Evolutionary conservation across 768 basidiomycete genomes (phyloP), one percentile per base, ranked within the genome.

Genomic region (Kwoniella heveanensis): DNA sequence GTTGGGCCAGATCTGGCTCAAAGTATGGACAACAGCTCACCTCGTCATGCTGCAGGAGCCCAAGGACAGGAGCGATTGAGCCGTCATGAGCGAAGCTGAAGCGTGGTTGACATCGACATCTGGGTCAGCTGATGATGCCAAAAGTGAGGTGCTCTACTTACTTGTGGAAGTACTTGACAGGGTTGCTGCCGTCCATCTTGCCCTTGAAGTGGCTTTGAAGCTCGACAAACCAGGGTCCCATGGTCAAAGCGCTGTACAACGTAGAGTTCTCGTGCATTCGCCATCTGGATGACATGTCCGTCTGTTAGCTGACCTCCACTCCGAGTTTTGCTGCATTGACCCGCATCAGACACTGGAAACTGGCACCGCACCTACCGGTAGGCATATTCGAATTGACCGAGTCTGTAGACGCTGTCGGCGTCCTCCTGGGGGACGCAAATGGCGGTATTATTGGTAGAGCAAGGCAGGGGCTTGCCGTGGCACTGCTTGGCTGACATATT

Each of bases 401-500:
- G 59, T 21, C 69, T 61, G 61, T 69, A 74, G n/a, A 70, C 61
- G 30, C 39, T 36, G 50, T 70, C 63, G 7, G 65, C 72, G 29
- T 64, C 62, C n/a, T 59, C 63, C 39, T 74, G 72, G 8, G 58
- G 24, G 21, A 69, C 22, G 47, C 72, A 71, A 8, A 65, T 46
- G 6, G 59, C 48, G 3, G 67, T 70, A 29, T 68, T 55, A 53
- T 72, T 72, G 47, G 66, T 53, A 1, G 69, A 70, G 63, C 71
- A 72, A 3, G 73, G 73, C 10, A 74, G 62, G 6, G 66, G 53
- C 24, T 67, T 60, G 17, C 58, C 53, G 47, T 75, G 73, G 52
- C 73, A 72, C 52, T 70, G 71, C 54, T 75, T 75, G 25, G 71
- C 66, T 22, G 67, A 66, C 19, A 72, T 39, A 52, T 74, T 74